Base-by-base conservation (phyloP, 129 eudicot species). In the Flaveria bidentis region DNA sequence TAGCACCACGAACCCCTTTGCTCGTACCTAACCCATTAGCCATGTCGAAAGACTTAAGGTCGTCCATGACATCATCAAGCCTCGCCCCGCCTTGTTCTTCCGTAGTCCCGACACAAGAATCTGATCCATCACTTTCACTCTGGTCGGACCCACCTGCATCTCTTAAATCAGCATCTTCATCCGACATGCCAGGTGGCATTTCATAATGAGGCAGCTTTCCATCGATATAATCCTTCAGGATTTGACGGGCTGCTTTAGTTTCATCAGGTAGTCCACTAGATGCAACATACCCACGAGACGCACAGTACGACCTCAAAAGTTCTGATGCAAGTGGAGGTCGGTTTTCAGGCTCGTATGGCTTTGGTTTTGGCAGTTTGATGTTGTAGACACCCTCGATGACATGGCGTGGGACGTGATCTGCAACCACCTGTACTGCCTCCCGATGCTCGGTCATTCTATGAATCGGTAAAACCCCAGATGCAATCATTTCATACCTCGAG, bases 401-500 rank as follows among this genome's bases (percentile, higher is more conserved):
- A n/a, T 82, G 68, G 6, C 98, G 77, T 0, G 93, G 88, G 1
- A 94, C 96, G 41, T 89, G 84, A 50, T 91, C 85, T 16, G 97
- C 97, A 15, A 87, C 97, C 12, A 94, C 96, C 69, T 94, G 96
- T 17, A 94, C 88, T 17, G 97, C 96, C 71, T 87, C 97, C 45
- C 97, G 74, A 72, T 91, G 97, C 91, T 86, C 91, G 0, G 96
- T 91, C 91, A 94, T 91, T 10, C 97, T 84, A 70, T 91, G 93
- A 20, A 94, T 89, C 6, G 97, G 97, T 63, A 94, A 75, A 73
- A 91, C 98, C 10, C 98, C 98, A 20, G 90, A 94, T 9, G 98
- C 97, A 64, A 94, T 83, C 98, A 94, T 94, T 82, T 88, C 90
- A 22, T 91, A 87, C 75, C 98, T 91, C n/a, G 97, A 94, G 83